Evolutionary conservation across 345 rosid species (phyloP).

Genomic region (Eutrema heterophyllum): DNA sequence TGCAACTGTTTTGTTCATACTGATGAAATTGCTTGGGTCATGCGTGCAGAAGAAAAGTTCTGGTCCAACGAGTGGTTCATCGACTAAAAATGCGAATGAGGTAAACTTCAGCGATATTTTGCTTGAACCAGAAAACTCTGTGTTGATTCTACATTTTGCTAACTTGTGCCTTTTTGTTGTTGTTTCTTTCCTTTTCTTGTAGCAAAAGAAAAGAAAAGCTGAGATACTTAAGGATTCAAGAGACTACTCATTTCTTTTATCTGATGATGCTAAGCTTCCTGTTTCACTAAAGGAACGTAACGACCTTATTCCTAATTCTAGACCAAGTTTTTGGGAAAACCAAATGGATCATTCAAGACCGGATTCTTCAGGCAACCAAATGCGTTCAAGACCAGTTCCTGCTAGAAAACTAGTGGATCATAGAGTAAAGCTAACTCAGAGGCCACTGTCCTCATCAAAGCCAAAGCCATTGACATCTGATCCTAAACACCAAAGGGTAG

Average conservation of each 20-base stretch:
- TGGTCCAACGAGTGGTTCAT: conserved; percentile 29
- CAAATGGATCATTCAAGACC: background rate
- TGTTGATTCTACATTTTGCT: background rate
- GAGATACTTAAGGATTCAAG: conserved; percentile 62
- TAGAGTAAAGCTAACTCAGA: conserved; percentile 3
- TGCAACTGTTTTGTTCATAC: background rate
- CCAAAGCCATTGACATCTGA: conserved; percentile 24
- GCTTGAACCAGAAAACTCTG: background rate
- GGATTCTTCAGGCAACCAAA: conserved; percentile 7
- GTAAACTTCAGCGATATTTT: background rate
- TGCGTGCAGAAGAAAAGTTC: conserved; percentile 44
- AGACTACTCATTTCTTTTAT: conserved; percentile 77
- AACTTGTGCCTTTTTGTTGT: background rate
- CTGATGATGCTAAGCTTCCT: conserved; percentile 66
- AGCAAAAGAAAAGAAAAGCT: conserved; percentile 39
- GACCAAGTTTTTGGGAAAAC: background rate
- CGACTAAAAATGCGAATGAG: conserved; percentile 40
- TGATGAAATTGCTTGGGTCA: conserved; percentile 2
- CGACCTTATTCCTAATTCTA: conserved; percentile 20
- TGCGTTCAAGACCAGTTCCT: conserved; percentile 28
- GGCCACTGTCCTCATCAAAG: conserved; percentile 34
- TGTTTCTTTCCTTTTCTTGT: background rate
- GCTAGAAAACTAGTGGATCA: background rate
- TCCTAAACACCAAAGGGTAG: conserved; percentile 31
- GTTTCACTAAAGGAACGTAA: conserved; percentile 39